Conservation (phyloP, 306 rosid genomes). For the Vicia faba region DNA sequence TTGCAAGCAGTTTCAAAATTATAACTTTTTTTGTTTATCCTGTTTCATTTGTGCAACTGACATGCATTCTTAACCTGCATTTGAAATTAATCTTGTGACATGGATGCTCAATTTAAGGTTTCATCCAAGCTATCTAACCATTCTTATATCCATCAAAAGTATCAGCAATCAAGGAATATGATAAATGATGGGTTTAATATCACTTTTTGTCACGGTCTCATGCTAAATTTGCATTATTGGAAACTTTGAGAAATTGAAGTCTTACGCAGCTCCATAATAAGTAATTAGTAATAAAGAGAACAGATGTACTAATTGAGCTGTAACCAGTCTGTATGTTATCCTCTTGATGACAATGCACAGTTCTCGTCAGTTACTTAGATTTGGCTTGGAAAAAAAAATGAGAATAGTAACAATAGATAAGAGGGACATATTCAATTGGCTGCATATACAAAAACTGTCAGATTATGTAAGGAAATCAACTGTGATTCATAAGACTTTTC, state of each 20-base stretch:
- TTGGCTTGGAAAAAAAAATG: constrained; percentile 18
- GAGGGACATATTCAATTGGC: constrained; percentile 17
- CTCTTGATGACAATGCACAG: constrained; percentile 12
- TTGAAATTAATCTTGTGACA: constrained; percentile 35
- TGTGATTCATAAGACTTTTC: constrained; percentile 3
- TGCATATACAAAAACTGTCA: constrained; percentile 11
- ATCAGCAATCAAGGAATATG: constrained; percentile 34
- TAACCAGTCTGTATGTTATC: constrained; percentile 19
- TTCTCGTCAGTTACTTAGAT: constrained; percentile 8
- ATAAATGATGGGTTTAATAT: constrained; percentile 35
- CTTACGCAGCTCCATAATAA: constrained; percentile 25
- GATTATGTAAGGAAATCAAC: constrained; percentile 1
- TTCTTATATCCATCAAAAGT: constrained; percentile 11
- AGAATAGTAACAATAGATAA: constrained; percentile 1
- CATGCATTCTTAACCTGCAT: constrained; percentile 37
- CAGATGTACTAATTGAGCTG: constrained; percentile 1
- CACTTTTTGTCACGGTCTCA: constrained; percentile 19
- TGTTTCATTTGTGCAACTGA: constrained; percentile 36
- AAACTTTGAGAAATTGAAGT: constrained; percentile 33
- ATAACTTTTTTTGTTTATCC: constrained; percentile 24
- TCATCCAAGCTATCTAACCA: constrained; percentile 28
- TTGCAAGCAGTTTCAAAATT: constrained; percentile 39
- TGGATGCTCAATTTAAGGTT: constrained; percentile 33
- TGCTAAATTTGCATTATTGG: constrained; percentile 14
- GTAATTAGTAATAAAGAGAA: constrained; percentile 21